Evolutionary conservation across 352 stramenopile species (phyloP), one percentile per base, ranked within the genome.

Genomic region (Globisporangium megalacanthum): DNA sequence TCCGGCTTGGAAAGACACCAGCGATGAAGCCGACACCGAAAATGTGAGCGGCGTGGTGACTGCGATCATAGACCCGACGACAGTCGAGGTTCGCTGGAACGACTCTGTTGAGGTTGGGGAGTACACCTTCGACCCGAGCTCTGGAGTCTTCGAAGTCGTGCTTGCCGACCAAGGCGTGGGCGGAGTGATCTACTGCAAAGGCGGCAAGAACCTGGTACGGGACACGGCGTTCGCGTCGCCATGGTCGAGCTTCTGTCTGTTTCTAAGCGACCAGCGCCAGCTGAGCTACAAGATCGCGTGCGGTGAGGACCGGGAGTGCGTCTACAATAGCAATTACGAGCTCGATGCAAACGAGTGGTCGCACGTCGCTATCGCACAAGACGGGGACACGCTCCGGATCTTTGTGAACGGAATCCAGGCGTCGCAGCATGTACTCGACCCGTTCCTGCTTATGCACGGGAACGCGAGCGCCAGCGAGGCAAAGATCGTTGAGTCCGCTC

Each of bases 201-300:
- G 83, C 10, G 87, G 84, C 49, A 81, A 74, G 42, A 85, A 65
- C 19, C 70, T 89, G 44, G 62, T 82, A 3, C 75, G 73, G 52
- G 77, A 86, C 31, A 79, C 64, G 25, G 39, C 58, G 8, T 54
- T 72, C 14, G 65, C 72, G 8, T 60, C 69, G 13, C 80, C 83
- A 8, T 93, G 83, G 83, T 91, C 80, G 49, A 72, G 88, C 42
- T 85, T 89, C 35, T 79, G 77, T 11, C 45, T 93, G 11, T 93
- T 73, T 57, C 49, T 93, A 29, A 88, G 62, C 29, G 75, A 89
- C 54, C 73, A 76, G 19, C 71, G 75, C 0, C 78, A 88, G 50
- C 68, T 91, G 13, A 79, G 67, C 50, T 93, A 93, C 47, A 70
- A 75, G 35, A 77, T 93, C 48, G 69, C 68, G 1, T 82, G 73